Evolutionary conservation across 345 rosid species (phyloP).

Genomic region (Reutealis trisperma): DNA sequence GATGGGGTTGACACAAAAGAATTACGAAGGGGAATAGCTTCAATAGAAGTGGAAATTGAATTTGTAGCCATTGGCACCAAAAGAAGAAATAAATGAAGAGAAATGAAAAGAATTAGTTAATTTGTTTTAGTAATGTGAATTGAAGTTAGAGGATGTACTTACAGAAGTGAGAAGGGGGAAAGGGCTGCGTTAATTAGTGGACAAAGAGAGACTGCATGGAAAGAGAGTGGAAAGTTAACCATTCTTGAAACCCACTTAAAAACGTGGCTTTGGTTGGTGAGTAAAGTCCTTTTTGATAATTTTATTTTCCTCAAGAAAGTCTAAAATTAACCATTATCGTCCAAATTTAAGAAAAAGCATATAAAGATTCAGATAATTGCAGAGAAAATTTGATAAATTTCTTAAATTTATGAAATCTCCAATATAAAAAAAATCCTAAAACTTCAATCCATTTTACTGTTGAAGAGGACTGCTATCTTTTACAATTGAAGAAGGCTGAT

Average conservation of each 20-base stretch:
- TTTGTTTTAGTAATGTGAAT: not conserved
- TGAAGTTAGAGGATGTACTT: not conserved
- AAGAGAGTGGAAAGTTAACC: not conserved
- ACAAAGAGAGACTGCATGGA: not conserved
- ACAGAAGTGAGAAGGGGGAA: conserved; percentile 13
- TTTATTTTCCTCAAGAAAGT: not conserved
- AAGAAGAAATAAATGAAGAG: not conserved
- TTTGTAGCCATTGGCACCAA: conserved; percentile 11
- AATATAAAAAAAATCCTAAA: too few relatives aligned
- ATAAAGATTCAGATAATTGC: too few relatives aligned
- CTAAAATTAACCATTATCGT: conserved; percentile 1
- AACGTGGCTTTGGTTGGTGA: not conserved
- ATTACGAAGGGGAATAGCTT: conserved; percentile 8
- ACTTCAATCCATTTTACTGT: too few relatives aligned
- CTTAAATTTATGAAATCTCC: too few relatives aligned
- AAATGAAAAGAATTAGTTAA: not conserved
- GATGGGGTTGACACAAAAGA: conserved; percentile 6
- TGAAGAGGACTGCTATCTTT: too few relatives aligned
- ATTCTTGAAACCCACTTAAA: too few relatives aligned
- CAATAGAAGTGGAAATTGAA: not conserved
- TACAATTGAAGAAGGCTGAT: too few relatives aligned
- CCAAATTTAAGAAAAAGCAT: too few relatives aligned
- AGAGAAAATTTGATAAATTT: too few relatives aligned
- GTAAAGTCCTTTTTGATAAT: not conserved
- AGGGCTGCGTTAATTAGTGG: not conserved